Conservation (phyloP, 768 basidiomycete genomes). For the Tylopilus vinaceipallidus region DNA sequence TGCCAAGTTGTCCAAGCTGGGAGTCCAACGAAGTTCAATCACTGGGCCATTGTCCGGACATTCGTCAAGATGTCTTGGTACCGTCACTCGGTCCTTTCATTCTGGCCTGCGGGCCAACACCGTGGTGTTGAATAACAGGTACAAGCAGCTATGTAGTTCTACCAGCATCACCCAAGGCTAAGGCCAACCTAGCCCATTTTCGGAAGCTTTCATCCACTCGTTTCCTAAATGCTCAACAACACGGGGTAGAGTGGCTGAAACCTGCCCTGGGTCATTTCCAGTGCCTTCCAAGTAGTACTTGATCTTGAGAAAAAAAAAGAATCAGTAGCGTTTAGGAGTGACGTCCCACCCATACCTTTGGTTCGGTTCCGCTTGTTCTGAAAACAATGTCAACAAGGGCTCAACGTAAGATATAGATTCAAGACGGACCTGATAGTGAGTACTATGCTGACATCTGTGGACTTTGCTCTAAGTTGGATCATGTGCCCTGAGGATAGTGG, state of each 20-base stretch:
- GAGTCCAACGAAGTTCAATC: too few relatives aligned
- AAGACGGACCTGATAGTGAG: slow-evolving; percentile 66
- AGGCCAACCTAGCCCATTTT: slow-evolving; percentile 43
- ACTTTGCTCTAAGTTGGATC: slow-evolving; percentile 70
- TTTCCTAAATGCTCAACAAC: slow-evolving; percentile 61
- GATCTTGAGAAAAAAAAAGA: slow-evolving; percentile 44
- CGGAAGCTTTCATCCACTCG: slow-evolving; percentile 67
- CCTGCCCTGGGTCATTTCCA: slow-evolving; percentile 48
- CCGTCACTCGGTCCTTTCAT: too few relatives aligned
- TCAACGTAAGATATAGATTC: background rate
- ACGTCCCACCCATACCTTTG: slow-evolving; percentile 53
- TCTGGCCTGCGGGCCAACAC: too few relatives aligned
- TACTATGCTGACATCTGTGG: slow-evolving; percentile 48
- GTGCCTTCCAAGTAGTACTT: slow-evolving; percentile 88
- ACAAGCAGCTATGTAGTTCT: too few relatives aligned
- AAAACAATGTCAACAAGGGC: background rate
- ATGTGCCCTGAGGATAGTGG: slow-evolving; percentile 81
- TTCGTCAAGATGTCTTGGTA: too few relatives aligned
- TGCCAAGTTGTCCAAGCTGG: too few relatives aligned
- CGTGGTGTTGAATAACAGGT: too few relatives aligned
- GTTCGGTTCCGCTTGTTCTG: slow-evolving; percentile 89
- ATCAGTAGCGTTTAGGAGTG: background rate
- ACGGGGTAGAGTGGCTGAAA: slow-evolving; percentile 47
- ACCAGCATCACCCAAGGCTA: slow-evolving; percentile 15
- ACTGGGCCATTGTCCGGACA: too few relatives aligned